Evolutionary conservation across 2,329 filamentous ascomycete species (phyloP).

Genomic region (Fusarium domesticum): DNA sequence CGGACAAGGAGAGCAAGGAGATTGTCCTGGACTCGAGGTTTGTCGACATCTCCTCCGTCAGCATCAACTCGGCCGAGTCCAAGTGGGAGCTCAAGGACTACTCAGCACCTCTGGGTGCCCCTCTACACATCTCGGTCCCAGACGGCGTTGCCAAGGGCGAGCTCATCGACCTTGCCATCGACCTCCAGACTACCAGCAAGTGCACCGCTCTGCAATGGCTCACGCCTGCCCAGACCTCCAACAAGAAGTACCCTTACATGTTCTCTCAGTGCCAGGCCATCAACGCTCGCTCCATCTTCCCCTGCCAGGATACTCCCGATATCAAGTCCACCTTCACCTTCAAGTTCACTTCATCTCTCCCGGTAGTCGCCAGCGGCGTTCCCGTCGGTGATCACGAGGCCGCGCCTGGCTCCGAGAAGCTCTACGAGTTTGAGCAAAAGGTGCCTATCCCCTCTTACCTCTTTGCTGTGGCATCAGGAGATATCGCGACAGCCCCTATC

Average conservation of each 20-base stretch:
- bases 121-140: constrained; percentile 63
- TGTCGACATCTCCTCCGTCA: constrained; percentile 70
- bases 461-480: constrained; percentile 85
- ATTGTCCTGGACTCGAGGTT: constrained; percentile 87
- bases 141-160: constrained; percentile 52
- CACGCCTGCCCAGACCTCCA: constrained; percentile 87
- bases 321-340: constrained; percentile 95
- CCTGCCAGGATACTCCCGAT: constrained; percentile 95
- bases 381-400: constrained; percentile 46
- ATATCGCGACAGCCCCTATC: constrained; percentile 81
- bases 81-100: constrained; percentile 70
- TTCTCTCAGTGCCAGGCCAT: constrained; percentile 98
- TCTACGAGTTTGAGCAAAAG: constrained; percentile 85
- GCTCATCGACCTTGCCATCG: constrained; percentile 57
- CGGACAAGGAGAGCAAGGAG: constrained; percentile 67
- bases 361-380: constrained; percentile 89
- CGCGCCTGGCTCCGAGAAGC: constrained; percentile 48
- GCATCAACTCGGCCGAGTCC: constrained; percentile 60
- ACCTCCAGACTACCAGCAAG: constrained; percentile 75
- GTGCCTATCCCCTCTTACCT: constrained; percentile 94
- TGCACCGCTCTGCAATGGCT: constrained; percentile 97
- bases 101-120: constrained; percentile 70
- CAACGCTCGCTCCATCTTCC: constrained; percentile 88
- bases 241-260: constrained; percentile 95
- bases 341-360: constrained; percentile 78